These are phyloP conservation scores for Diversispora epigaea DNA, from an alignment of 192 early-diverging fungal species.

Conservation along the genomic window DNA sequence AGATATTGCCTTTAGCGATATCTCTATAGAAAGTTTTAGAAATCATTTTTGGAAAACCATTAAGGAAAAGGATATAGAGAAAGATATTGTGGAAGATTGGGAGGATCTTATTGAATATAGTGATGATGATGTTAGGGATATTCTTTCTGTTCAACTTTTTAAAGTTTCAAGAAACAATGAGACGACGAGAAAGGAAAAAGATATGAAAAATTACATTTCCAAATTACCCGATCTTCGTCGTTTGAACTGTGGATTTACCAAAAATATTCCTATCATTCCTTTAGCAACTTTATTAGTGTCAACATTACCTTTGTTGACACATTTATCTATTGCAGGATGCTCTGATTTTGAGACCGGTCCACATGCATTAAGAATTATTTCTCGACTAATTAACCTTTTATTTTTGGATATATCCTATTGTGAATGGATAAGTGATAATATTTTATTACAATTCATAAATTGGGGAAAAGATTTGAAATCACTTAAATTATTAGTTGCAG, in stretches of 20 bases:
- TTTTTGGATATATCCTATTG: slow-evolving; percentile 23
- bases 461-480: slow-evolving; percentile 28
- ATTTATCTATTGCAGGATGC: slow-evolving; percentile 34
- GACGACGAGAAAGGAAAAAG: neutral
- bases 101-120: slow-evolving; percentile 2
- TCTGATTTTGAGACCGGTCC: slow-evolving; percentile 13
- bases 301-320: slow-evolving; percentile 26
- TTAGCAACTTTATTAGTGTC: neutral
- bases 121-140: slow-evolving; percentile 20
- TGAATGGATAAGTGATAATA: slow-evolving; percentile 21
- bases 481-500: slow-evolving; percentile 2
- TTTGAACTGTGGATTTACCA: slow-evolving; percentile 15
- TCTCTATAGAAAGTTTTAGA: slow-evolving; percentile 17
- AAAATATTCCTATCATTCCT: slow-evolving; percentile 9
- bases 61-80: slow-evolving; percentile 4
- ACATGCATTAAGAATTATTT: slow-evolving; percentile 13
- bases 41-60: slow-evolving; percentile 23
- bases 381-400: slow-evolving; percentile 29
- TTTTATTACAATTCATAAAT: slow-evolving; percentile 26
- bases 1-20: slow-evolving; percentile 16
- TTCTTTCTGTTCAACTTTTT: neutral
- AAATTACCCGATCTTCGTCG: slow-evolving; percentile 10
- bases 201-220: neutral
- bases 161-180: no score
- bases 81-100: slow-evolving; percentile 27